phyloP scores from a whole-genome alignment of 305 asterid genomes.

The Fraxinus greggii region DNA sequence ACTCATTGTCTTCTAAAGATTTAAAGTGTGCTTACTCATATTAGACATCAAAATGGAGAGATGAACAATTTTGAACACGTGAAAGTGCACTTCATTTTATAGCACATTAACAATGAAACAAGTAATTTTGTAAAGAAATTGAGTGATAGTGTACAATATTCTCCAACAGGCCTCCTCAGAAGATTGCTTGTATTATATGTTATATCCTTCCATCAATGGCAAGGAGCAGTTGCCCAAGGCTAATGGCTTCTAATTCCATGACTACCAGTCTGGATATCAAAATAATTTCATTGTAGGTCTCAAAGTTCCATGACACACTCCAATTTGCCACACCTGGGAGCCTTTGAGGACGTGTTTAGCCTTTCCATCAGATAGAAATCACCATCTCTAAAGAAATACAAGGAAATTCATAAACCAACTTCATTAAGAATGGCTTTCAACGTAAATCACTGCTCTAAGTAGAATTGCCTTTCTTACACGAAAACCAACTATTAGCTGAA shows the following conservation, averaged over 20 bases:
- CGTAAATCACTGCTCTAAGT: not conserved
- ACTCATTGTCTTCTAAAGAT: not conserved
- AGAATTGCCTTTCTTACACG: not conserved
- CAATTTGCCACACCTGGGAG: not conserved
- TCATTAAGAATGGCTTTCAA: not conserved
- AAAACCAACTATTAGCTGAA: not conserved
- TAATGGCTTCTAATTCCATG: not conserved
- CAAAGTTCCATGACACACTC: not conserved
- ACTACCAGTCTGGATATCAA: not conserved
- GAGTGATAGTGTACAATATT: not conserved
- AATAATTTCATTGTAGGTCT: not conserved
- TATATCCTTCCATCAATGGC: not conserved
- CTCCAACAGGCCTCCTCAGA: conserved; percentile 2
- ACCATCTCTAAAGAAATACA: conserved; percentile 10
- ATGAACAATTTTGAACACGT: not conserved
- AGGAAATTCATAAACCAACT: conserved; percentile 4
- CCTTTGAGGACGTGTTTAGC: not conserved
- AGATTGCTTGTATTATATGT: not conserved
- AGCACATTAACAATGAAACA: not conserved
- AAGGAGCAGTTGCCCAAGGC: conserved; percentile 9
- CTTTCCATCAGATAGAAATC: not conserved
- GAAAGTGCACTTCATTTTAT: not conserved
- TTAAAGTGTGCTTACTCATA: not conserved
- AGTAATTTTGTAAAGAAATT: not conserved
- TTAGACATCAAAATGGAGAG: not conserved